Percentiles rank a stretch among this genome's conserved stretches.
Conservation (phyloP, 2,329 filamentous ascomycete species). For the Fusarium marasasianum region DNA sequence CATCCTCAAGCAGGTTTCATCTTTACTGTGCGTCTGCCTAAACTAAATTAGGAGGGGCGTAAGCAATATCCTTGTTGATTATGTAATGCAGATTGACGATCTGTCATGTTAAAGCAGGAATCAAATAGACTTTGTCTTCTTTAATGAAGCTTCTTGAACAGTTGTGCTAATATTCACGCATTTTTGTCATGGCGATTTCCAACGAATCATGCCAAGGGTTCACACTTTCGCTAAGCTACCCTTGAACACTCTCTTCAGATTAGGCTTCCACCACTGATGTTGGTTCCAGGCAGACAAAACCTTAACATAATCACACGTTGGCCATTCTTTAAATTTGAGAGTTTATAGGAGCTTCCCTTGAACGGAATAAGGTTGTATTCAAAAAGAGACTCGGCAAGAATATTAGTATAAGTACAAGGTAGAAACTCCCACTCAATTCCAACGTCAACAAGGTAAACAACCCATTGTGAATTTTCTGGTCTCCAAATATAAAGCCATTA, state of each 20-base stretch:
- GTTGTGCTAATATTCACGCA: background rate
- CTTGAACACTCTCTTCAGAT: background rate
- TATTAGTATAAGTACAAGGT: too few relatives aligned
- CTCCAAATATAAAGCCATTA: too few relatives aligned
- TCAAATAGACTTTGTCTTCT: background rate
- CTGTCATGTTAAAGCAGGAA: background rate
- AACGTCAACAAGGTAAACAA: background rate
- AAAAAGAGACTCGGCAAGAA: background rate
- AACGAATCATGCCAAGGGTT: background rate
- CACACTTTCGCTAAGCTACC: background rate
- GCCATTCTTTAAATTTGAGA: too few relatives aligned
- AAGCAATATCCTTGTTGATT: conserved; percentile 22
- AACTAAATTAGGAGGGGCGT: background rate
- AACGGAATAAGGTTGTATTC: background rate
- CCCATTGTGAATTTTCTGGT: too few relatives aligned
- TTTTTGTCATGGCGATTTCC: background rate
- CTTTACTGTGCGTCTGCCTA: background rate
- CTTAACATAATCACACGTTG: background rate
- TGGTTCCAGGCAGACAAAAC: background rate
- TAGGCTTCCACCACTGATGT: background rate
- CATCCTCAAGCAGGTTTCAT: background rate
- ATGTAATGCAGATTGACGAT: background rate
- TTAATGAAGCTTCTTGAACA: background rate
- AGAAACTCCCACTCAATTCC: background rate
- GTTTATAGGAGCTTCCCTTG: background rate